Conservation (phyloP, 768 basidiomycete genomes). For the Tricholoma saponaceum region DNA sequence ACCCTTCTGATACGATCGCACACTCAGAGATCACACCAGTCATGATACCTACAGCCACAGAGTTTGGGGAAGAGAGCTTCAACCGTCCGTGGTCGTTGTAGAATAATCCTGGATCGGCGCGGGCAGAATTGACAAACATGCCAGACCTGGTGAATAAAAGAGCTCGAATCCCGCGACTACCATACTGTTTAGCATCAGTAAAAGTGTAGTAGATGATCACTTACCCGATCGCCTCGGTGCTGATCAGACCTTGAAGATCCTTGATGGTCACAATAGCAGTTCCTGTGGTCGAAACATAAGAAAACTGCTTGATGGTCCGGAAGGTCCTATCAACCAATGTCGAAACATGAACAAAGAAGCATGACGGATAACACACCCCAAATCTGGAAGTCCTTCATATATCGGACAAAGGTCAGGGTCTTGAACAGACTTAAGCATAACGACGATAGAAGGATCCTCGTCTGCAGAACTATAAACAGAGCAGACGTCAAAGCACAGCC, state of each 20-base stretch:
- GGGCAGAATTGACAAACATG: background rate
- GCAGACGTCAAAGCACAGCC: background rate
- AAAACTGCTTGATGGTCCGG: background rate
- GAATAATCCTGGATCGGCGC: background rate
- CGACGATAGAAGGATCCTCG: background rate
- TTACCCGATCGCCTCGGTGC: background rate
- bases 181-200: background rate
- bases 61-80: background rate
- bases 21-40: background rate
- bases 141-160: background rate
- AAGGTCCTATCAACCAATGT: background rate
- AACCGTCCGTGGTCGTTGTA: background rate
- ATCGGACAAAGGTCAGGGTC: background rate
- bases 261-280: background rate
- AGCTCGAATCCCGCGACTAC: background rate
- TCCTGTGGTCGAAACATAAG: background rate
- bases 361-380: background rate
- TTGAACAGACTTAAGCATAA: background rate
- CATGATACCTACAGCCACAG: background rate
- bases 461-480: background rate
- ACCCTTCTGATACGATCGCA: background rate
- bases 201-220: background rate
- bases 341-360: background rate
- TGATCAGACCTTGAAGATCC: background rate
- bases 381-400: background rate